Conservation (phyloP, 495 filamentous ascomycete species). For the Lasiosphaeriaceae sp. region DNA sequence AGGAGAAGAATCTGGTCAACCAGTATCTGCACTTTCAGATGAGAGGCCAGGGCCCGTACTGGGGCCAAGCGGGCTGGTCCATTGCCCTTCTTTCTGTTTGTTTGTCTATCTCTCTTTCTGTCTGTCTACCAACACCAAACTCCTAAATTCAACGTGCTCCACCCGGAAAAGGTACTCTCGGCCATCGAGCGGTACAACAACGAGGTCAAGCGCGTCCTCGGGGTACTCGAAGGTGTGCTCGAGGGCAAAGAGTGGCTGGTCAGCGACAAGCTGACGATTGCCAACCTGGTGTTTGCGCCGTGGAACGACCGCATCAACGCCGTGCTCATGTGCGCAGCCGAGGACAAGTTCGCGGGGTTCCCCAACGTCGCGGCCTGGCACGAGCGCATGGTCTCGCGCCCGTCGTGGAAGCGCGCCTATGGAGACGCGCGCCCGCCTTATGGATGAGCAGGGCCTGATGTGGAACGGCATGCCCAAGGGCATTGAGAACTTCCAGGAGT, state of each 20-base stretch:
- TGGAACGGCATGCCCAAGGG: too few species aligned
- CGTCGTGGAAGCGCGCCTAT: conserved; percentile 1
- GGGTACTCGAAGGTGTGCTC: conserved; percentile 54
- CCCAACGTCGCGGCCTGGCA: conserved; percentile 9
- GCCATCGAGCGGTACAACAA: conserved; percentile 58
- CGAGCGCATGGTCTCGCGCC: background rate
- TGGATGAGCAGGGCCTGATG: too few species aligned
- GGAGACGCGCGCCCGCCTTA: too few species aligned
- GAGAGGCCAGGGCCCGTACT: conserved; percentile 66
- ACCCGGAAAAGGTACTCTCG: conserved; percentile 54
- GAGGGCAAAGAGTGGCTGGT: conserved; percentile 42
- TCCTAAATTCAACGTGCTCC: conserved; percentile 46
- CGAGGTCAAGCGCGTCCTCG: conserved; percentile 57
- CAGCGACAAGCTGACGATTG: conserved; percentile 54
- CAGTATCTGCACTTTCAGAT: conserved; percentile 67
- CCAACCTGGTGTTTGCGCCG: conserved; percentile 54
- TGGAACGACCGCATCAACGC: conserved; percentile 37
- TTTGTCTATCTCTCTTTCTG: too few species aligned
- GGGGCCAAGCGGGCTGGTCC: conserved; percentile 49
- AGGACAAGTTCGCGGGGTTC: conserved; percentile 18
- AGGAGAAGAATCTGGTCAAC: conserved; percentile 51
- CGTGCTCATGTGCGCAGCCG: background rate
- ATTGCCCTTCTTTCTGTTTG: too few species aligned
- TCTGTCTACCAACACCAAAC: too few species aligned
- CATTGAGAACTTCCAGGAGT: too few species aligned